phyloP scores from a whole-genome alignment of 2,329 filamentous ascomycete genomes.

The Moelleriella libera region DNA sequence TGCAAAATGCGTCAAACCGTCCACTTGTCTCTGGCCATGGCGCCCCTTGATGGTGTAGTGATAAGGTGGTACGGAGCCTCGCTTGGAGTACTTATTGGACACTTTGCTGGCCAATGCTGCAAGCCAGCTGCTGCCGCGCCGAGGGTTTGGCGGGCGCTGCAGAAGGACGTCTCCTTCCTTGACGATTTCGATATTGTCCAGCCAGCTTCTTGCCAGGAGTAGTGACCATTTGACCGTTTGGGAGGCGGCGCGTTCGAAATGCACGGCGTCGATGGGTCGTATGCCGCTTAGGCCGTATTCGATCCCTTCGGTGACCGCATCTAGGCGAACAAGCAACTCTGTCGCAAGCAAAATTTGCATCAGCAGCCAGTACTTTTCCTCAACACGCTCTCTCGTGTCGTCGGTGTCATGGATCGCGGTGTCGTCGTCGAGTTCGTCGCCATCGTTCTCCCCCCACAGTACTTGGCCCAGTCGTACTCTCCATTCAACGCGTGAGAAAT shows the following conservation, averaged over 20 bases:
- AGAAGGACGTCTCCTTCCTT: slow-evolving; percentile 20
- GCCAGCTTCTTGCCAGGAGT: slow-evolving; percentile 48
- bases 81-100: slow-evolving; percentile 24
- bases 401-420: slow-evolving; percentile 35
- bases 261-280: slow-evolving; percentile 40
- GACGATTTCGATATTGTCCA: slow-evolving; percentile 51
- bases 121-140: slow-evolving; percentile 31
- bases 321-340: slow-evolving; percentile 50
- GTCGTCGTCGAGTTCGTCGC: slow-evolving; percentile 38
- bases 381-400: slow-evolving; percentile 34
- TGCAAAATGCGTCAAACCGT: slow-evolving; percentile 50
- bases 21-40: slow-evolving; percentile 42
- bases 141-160: slow-evolving; percentile 4
- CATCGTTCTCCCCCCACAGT: slow-evolving; percentile 44
- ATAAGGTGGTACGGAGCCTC: slow-evolving; percentile 16
- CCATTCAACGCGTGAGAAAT: slow-evolving; percentile 64
- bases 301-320: slow-evolving; percentile 47
- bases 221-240: slow-evolving; percentile 53
- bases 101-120: slow-evolving; percentile 42
- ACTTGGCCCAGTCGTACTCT: slow-evolving; percentile 59
- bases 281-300: slow-evolving; percentile 37
- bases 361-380: slow-evolving; percentile 53
- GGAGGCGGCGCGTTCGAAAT: slow-evolving; percentile 48
- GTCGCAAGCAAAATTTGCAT: slow-evolving; percentile 51
- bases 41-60: slow-evolving; percentile 39